Evolutionary conservation across 352 stramenopile species (phyloP).

Genomic region (Phytopythium cucurbitacearum): DNA sequence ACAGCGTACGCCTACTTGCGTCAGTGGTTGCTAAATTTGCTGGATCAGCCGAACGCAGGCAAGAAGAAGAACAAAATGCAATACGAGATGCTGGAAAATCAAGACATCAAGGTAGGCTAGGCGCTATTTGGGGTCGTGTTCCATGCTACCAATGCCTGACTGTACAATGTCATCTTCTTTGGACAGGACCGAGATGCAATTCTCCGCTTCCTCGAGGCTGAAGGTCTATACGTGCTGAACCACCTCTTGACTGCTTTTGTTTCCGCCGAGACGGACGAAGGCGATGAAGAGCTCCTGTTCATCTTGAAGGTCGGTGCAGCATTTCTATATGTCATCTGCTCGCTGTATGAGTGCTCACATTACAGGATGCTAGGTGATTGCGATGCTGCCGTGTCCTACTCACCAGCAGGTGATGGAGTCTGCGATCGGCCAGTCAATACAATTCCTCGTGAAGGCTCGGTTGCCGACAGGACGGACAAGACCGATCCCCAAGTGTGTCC

Average conservation of each 20-base stretch:
- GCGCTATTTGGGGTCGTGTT: background rate
- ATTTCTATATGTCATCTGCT: background rate
- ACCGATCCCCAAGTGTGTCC: slow-evolving; percentile 37
- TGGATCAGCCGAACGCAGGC: slow-evolving; percentile 39
- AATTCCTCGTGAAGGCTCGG: slow-evolving; percentile 35
- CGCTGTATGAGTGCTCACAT: background rate
- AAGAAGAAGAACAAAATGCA: slow-evolving; percentile 41
- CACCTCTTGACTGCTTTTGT: slow-evolving; percentile 36
- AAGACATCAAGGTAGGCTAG: slow-evolving; percentile 33
- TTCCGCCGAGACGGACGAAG: slow-evolving; percentile 20
- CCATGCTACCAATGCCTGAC: background rate
- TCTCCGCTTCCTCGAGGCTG: slow-evolving; percentile 52
- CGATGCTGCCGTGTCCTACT: slow-evolving; percentile 64
- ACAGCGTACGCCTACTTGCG: slow-evolving; percentile 59
- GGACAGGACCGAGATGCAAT: slow-evolving; percentile 49
- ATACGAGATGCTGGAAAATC: slow-evolving; percentile 54
- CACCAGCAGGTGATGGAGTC: slow-evolving; percentile 50
- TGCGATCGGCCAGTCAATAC: slow-evolving; percentile 61
- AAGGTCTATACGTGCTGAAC: slow-evolving; percentile 56
- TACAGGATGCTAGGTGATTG: slow-evolving; percentile 40
- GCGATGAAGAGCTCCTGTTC: slow-evolving; percentile 10
- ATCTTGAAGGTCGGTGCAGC: slow-evolving; percentile 2
- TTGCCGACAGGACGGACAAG: slow-evolving; percentile 27
- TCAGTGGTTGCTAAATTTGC: slow-evolving; percentile 41
- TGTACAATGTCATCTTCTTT: background rate